Conservation (phyloP, 148 eudicot species). For the Heliamphora exappendiculata region DNA sequence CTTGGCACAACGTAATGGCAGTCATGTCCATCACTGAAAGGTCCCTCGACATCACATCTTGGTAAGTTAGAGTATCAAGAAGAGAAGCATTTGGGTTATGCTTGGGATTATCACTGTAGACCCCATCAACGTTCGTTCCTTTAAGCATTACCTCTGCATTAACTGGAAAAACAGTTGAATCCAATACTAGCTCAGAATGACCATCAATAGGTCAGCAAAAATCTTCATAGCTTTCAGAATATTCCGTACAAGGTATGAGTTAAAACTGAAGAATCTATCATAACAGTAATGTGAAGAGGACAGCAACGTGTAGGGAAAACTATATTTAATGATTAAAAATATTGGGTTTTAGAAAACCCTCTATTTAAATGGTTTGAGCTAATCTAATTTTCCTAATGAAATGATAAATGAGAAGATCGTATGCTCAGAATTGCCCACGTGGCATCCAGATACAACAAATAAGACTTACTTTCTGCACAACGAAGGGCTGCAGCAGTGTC, state of each 20-base stretch:
- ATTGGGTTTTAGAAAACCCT: neutral
- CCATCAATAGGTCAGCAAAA: neutral
- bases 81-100: slow-evolving; percentile 70
- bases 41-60: slow-evolving; percentile 78
- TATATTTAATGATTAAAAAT: neutral
- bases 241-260: neutral
- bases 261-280: neutral
- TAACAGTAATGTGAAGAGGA: neutral
- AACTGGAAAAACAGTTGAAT: slow-evolving; percentile 37
- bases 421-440: too few species aligned
- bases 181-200: slow-evolving; percentile 7
- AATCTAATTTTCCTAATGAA: neutral
- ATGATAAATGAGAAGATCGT: too few species aligned
- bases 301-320: neutral
- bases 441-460: neutral
- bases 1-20: slow-evolving; percentile 96
- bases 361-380: neutral
- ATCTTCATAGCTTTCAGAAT: neutral
- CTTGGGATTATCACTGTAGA: slow-evolving; percentile 72
- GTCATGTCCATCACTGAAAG: slow-evolving; percentile 98
- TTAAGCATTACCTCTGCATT: slow-evolving; percentile 95
- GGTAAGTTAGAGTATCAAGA: slow-evolving; percentile 76
- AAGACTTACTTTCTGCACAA: slow-evolving; percentile 82
- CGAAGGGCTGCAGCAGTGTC: slow-evolving; percentile 99
- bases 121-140: slow-evolving; percentile 98